Evolutionary conservation across 495 filamentous ascomycete genomes (phyloP).

Genomic region (Neurospora tetraspora): DNA sequence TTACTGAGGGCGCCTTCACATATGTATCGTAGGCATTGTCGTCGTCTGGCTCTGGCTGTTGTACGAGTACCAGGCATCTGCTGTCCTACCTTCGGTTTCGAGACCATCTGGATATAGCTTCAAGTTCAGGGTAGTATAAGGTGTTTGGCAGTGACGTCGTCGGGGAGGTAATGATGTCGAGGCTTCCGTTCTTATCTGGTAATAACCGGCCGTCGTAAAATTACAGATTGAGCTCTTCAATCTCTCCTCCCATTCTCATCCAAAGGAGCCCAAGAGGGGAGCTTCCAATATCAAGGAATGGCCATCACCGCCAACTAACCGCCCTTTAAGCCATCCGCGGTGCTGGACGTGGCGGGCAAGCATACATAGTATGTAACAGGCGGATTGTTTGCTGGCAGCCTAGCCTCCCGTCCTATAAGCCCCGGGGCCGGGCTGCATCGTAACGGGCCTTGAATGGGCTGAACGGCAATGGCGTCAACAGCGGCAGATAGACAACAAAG

Average conservation of each 20-base stretch:
- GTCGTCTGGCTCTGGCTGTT: not conserved
- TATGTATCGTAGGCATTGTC: not conserved
- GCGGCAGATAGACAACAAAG: not conserved
- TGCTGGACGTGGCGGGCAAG: not conserved
- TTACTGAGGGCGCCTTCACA: not conserved
- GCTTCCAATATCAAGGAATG: not conserved
- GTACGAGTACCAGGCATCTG: not conserved
- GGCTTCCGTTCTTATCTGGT: no score
- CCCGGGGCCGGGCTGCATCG: not conserved
- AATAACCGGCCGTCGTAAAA: not conserved
- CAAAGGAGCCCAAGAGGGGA: no score
- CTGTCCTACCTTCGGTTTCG: not conserved
- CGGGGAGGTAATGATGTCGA: not conserved
- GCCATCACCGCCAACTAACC: not conserved
- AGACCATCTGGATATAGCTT: no score
- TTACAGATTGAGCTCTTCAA: not conserved
- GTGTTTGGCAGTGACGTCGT: not conserved
- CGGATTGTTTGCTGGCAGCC: not conserved
- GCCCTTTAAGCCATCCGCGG: not conserved
- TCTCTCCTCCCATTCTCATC: no score
- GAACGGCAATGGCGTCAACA: not conserved
- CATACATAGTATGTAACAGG: not conserved
- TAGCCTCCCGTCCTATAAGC: not conserved
- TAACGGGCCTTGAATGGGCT: not conserved
- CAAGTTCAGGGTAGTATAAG: no score